Percentiles rank a stretch among this genome's conserved stretches.
phyloP scores from a whole-genome alignment of 192 early-diverging fungal species.

The Chytriomyces confervae region DNA sequence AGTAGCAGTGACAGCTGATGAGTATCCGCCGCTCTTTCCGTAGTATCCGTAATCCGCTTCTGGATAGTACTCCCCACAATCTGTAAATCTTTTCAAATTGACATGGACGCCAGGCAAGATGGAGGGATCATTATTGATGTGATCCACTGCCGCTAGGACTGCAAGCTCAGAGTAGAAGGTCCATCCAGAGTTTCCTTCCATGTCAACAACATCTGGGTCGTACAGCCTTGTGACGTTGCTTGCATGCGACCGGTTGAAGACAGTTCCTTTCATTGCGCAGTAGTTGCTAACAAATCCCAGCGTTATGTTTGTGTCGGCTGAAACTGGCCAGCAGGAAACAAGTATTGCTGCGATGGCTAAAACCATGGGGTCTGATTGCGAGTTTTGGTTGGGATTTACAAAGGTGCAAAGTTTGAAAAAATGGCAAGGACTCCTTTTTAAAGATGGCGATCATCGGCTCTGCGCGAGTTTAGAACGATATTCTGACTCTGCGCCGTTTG shows the following conservation, averaged over 20 bases:
- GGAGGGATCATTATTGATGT: background rate
- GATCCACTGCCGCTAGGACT: background rate
- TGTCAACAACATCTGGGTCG: background rate
- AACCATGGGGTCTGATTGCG: too few relatives aligned
- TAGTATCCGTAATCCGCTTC: background rate
- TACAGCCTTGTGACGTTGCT: background rate
- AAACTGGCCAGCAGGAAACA: too few relatives aligned
- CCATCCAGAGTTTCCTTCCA: background rate
- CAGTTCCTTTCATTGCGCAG: background rate
- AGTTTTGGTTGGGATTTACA: too few relatives aligned
- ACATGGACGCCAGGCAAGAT: conserved; percentile 4
- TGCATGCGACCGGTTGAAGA: background rate
- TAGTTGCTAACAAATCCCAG: conserved; percentile 7
- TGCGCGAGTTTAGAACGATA: too few relatives aligned
- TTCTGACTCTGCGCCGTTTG: too few relatives aligned
- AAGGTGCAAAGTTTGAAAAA: too few relatives aligned
- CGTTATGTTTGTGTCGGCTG: background rate
- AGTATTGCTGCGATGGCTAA: too few relatives aligned
- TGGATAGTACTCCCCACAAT: background rate
- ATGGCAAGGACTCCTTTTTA: too few relatives aligned
- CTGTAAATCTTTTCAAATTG: conserved; percentile 14
- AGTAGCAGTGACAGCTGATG: background rate
- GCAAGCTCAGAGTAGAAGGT: background rate
- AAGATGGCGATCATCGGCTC: too few relatives aligned
- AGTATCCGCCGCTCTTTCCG: background rate